Evolutionary conservation across 176 grass and related monocot genomes (phyloP), one percentile per base, ranked within the genome.

Genomic region (Carex myosuroides): DNA sequence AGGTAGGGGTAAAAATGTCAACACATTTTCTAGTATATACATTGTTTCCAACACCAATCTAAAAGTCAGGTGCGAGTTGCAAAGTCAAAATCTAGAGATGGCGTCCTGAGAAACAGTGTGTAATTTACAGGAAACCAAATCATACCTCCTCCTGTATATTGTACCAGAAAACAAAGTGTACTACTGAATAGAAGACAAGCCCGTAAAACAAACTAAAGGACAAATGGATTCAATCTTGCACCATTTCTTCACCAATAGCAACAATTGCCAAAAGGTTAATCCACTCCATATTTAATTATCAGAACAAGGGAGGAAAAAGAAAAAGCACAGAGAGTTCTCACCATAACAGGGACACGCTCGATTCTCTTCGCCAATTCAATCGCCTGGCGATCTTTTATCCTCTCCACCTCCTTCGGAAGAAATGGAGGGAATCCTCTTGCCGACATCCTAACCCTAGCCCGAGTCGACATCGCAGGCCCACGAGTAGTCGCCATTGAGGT

Each of bases 341-440:
- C 96, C 88, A 92, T 83, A 46, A 98, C 88, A 65, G 96, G 91
- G 2, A 98, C 88, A 59, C 91, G 86, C 86, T 95, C 96, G 80
- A 98, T 95, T 86, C 94, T 88, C 85, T 85, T 97, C 70, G 88
- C 89, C 35, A 97, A 79, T 76, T 81, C 85, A 66, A 88, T 41
- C 57, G 89, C 89, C 46, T 61, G 61, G 54, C 81, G 80, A 85
- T 97, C 94, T 70, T 86, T 91, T 81, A 97, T 92, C 70, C 64
- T 85, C 83, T 92, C 92, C 77, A 94, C 94, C 66, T 86, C 90
- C 72, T 57, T 86, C 17, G 94, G 94, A 14, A 97, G 87, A 88
- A 97, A 97, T 29, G 85, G 42, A 46, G 94, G 94, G 81, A 97
- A 94, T n/a, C 57, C 85, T 17, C 71, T 77, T 11, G 29, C 68